phyloP scores from a whole-genome alignment of 352 stramenopile genomes.

The Aphanomyces invadans region DNA sequence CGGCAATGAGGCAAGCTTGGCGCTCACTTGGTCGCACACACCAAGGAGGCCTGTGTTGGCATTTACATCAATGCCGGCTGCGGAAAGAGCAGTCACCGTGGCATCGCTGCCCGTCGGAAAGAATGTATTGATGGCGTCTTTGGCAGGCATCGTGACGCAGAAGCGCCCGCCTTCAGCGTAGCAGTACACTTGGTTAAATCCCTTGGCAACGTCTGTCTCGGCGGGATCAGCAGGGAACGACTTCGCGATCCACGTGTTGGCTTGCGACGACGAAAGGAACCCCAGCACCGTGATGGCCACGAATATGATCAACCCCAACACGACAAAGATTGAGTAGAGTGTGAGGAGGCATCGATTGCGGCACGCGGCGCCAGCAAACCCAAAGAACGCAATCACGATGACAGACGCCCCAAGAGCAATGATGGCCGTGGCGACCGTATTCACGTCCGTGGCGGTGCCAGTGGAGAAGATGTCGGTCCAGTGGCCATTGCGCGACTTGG shows the following conservation, averaged over 20 bases:
- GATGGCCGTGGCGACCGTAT: constrained; percentile 54
- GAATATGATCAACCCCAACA: constrained; percentile 64
- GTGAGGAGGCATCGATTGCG: constrained; percentile 52
- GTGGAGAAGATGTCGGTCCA: constrained; percentile 67
- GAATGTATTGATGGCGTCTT: constrained; percentile 49
- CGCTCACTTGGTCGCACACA: constrained; percentile 44
- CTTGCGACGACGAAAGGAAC: constrained; percentile 36
- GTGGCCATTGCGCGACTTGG: constrained; percentile 42
- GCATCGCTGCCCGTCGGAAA: constrained; percentile 31
- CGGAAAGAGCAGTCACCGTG: constrained; percentile 24
- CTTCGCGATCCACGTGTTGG: constrained; percentile 40
- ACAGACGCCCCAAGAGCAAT: constrained; percentile 62
- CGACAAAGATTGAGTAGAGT: constrained; percentile 46
- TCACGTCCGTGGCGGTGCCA: constrained; percentile 52
- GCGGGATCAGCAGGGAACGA: constrained; percentile 44
- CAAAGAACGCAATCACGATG: constrained; percentile 52
- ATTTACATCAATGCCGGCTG: constrained; percentile 43
- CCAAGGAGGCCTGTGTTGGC: constrained; percentile 45
- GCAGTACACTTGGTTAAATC: constrained; percentile 70
- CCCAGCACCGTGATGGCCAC: constrained; percentile 37
- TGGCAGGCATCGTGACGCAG: constrained; percentile 48
- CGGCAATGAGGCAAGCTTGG: constrained; percentile 25
- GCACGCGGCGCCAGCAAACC: constrained; percentile 62
- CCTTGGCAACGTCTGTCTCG: constrained; percentile 43
- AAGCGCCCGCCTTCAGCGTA: constrained; percentile 65